phyloP scores from a whole-genome alignment of 495 filamentous ascomycete genomes.

The Glarea lozoyensis region DNA sequence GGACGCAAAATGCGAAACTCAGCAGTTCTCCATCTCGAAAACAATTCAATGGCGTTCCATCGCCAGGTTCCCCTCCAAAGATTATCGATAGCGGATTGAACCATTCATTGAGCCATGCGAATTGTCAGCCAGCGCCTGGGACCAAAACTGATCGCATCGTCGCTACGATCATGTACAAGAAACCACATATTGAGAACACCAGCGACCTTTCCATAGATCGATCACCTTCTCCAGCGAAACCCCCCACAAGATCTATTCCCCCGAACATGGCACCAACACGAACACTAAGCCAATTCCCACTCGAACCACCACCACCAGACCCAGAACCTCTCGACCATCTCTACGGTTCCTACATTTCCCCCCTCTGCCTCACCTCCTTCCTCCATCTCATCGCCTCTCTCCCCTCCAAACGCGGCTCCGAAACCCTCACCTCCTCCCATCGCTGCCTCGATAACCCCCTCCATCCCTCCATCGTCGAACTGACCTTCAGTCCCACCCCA shows the following conservation, averaged over 20 bases:
- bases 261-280: conserved; percentile 52
- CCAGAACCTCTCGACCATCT: conserved; percentile 64
- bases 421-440: conserved; percentile 53
- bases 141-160: conserved; percentile 38
- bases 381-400: conserved; percentile 66
- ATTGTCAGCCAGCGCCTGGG: conserved; percentile 41
- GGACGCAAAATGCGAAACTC: conserved; percentile 8
- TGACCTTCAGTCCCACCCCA: conserved; percentile 59
- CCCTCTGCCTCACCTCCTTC: conserved; percentile 75
- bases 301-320: conserved; percentile 56
- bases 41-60: conserved; percentile 44
- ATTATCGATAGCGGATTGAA: conserved; percentile 48
- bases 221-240: conserved; percentile 19
- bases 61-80: conserved; percentile 31
- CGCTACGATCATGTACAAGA: conserved; percentile 64
- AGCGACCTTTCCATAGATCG: conserved; percentile 19
- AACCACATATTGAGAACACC: conserved; percentile 25
- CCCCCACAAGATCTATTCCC: conserved; percentile 26
- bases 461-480: conserved; percentile 60
- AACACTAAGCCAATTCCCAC: conserved; percentile 59
- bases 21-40: conserved; percentile 21
- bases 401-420: conserved; percentile 42
- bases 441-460: conserved; percentile 55
- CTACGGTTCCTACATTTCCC: conserved; percentile 68
- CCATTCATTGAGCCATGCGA: conserved; percentile 46